Percentiles rank a stretch among this genome's conserved stretches.
These are phyloP conservation scores for Gaillardinia entomophila DNA, from an alignment of 805 yeast genomes.

Conservation along the genomic window DNA sequence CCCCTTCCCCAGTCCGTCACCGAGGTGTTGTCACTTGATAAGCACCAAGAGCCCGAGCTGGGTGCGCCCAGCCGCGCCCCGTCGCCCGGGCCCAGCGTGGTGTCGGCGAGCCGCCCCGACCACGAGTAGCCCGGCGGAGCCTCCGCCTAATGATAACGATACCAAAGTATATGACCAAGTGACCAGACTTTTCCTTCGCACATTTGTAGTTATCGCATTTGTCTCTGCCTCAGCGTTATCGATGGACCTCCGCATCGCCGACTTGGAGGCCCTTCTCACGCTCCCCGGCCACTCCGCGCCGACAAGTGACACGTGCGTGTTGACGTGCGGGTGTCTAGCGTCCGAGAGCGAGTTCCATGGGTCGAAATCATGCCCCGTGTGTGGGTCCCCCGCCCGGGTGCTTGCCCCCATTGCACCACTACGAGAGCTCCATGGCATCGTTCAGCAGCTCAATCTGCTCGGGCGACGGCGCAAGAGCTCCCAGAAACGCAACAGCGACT, in stretches of 20 bases:
- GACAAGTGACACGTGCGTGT: slow-evolving; percentile 27
- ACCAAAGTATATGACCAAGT: too few relatives aligned
- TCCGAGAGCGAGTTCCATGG: slow-evolving; percentile 24
- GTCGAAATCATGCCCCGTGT: slow-evolving; percentile 17
- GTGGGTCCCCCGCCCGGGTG: slow-evolving; percentile 11
- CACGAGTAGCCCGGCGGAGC: too few relatives aligned
- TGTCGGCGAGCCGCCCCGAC: too few relatives aligned
- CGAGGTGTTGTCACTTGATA: too few relatives aligned
- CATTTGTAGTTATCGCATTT: too few relatives aligned
- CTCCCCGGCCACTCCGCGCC: slow-evolving; percentile 15
- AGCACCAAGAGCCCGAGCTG: too few relatives aligned
- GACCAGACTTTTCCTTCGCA: too few relatives aligned
- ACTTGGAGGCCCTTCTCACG: slow-evolving; percentile 19
- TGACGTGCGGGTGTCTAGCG: slow-evolving; percentile 37
- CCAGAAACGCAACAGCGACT: slow-evolving; percentile 1
- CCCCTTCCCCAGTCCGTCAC: too few relatives aligned
- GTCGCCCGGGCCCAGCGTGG: too few relatives aligned
- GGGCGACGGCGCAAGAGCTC: slow-evolving; percentile 1
- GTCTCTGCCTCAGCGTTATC: not conserved
- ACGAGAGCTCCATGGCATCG: slow-evolving; percentile 23
- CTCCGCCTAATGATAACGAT: too few relatives aligned
- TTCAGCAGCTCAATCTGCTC: slow-evolving; percentile 11
- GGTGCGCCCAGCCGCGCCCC: too few relatives aligned
- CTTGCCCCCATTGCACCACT: slow-evolving; percentile 26
- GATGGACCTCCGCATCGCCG: slow-evolving; percentile 9